Base-by-base conservation (phyloP, 2,329 filamentous ascomycete species). In the Ascochyta rabiei region DNA sequence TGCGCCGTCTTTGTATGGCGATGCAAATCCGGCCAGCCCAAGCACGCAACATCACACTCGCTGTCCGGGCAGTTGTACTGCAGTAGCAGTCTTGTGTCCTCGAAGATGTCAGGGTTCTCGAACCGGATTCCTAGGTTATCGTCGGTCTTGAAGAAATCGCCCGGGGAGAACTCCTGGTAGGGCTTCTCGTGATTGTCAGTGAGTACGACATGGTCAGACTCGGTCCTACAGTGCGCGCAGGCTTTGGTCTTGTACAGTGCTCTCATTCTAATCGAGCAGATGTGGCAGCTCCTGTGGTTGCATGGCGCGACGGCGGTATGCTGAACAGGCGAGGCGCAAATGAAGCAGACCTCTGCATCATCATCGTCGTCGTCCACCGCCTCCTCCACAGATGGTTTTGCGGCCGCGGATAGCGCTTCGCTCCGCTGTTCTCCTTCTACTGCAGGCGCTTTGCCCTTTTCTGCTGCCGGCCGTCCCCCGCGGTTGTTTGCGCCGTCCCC, bases 201-300 rank as follows among this genome's bases (percentile, higher is more conserved):
- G 71, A 99, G 98, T 59, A 98, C 89, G 57, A 99, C 93, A 75
- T 87, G 93, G 18, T 86, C 83, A 9, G 89, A 86, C n/a, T 84
- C 79, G 2, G 89, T 89, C 82, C 95, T 84, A 74, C 95, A 99
- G 75, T 98, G 93, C n/a, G 93, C 90, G 76, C 95, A 99, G 61
- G 93, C 90, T 75, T 96, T 96, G 56, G 88, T 96, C 80, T 97
- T 98, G 78, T 98, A 99, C 39, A 99, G 80, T 1, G 93, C 95
- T 66, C 95, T 86, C 85, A 98, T 86, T 56, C 95, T 86, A 64
- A 99, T 79, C 9, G 92, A 89, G 75, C 95, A 99, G 62, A 98
- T 96, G 77, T 99, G 95, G 73, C 95, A 99, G 43, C 93, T 97
- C 53, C 90, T 85, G 77, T 99, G 95, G 75, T 97, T 98, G 78